Evolutionary conservation across 495 filamentous ascomycete genomes (phyloP), one percentile per base, ranked within the genome.

Genomic region (Ramalina intermedia): DNA sequence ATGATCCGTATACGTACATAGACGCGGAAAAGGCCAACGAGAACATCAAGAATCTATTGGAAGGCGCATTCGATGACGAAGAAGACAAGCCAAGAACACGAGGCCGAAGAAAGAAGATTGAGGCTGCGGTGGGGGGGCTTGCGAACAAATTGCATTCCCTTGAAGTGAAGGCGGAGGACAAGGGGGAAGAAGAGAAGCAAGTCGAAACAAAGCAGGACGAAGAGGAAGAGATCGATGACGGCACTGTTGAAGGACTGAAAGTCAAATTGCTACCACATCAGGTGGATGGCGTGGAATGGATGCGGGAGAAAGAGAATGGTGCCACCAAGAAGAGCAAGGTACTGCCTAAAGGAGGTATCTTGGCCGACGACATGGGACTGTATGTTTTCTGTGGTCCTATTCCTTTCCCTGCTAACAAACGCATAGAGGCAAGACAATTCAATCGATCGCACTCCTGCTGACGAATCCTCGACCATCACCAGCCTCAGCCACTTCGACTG

Each of bases 191-290:
- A 21, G 63, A 66, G 35, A 58, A 67, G 13, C 44, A 47, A 27
- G 9, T 58, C 63, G 6, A 64, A 62, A 1, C 63, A 69, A 0
- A 66, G 4, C 72, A 76, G 2, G 73, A 76, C 0, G 75, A 80
- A 7, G 80, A 83, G 0, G 80, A 82, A 13, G 81, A 85, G 1
- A 80, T 77, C 41, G 83, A 87, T 41, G 78, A 84, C 57, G 79
- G 75, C 9, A 74, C 69, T n/a, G 73, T 88, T 14, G 82, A 91
- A 52, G 91, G 91, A 3, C 65, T 98, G 54, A 83, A 81, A 41
- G 86, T 94, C 40, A 84, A 81, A 47, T 73, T 98, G 3, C 72
- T 96, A 0, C 91, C 87, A 3, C 91, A 98, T 61, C 91, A 98
- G 61, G 73, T 95, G 9, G 82, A 93, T 21, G 91, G 91, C 50